Evolutionary conservation across 2,329 filamentous ascomycete genomes (phyloP), one percentile per base, ranked within the genome.

Genomic region (Apiospora phragmitis): DNA sequence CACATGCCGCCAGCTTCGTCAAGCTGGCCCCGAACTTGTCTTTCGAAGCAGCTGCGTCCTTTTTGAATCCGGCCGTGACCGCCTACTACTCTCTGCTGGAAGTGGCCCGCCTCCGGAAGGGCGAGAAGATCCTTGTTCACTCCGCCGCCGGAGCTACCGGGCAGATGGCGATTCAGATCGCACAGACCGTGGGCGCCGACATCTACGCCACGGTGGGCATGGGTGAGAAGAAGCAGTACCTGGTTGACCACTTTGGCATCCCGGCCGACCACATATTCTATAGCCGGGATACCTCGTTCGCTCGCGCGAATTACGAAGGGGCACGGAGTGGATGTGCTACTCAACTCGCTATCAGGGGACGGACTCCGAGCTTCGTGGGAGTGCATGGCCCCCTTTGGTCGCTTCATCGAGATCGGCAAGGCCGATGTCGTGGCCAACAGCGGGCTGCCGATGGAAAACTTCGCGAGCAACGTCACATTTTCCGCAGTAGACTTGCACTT

Each of bases 141-240:
- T 79, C 80, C 12, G 85, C 81, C 4, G 80, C 83, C 4, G 84
- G 84, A 59, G 79, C 79, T 0, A 76, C 81, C 24, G 86, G 85
- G 0, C 78, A 84, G 43, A 81, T 81, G 6, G 84, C 83, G 2
- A 72, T 87, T 2, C 77, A 79, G 11, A 72, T 86, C 1, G 82
- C 82, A 29, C 76, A 73, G 59, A 67, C 75, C 1, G 70, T 79
- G 14, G 83, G 80, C 1, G 81, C 79, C 14, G 77, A 83, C 4
- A 74, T 88, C 2, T 85, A 83, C 69, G 79, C 78, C 0, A 86
- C 84, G 0, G 80, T 85, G 6, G 49, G 73, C 0, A 73, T 71
- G 1, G 45, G 73, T 0, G 74, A 75, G 0, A 85, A 89, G 69
- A 79, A 77, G 12, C 45, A 75, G 0, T 68, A 80, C 3, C 73